Percentiles rank a stretch among this genome's conserved stretches.
Conservation (phyloP, 2,329 filamentous ascomycete genomes). For the Ilyonectria robusta region DNA sequence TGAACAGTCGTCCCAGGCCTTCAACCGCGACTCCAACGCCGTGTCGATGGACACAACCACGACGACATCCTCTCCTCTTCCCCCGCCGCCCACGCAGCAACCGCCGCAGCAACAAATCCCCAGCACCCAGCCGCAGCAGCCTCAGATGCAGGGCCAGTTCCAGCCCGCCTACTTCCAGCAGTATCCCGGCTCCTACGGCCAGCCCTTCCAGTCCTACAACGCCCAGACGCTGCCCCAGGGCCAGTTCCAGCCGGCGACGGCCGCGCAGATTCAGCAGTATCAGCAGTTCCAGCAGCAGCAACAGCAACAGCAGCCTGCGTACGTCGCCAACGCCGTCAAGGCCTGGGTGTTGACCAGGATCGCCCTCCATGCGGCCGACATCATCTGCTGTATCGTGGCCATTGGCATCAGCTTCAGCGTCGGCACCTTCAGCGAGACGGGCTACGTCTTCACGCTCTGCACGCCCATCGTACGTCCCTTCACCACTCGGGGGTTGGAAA, state of each 20-base stretch:
- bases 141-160: conserved; percentile 37
- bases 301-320: conserved; percentile 30
- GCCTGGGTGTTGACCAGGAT: conserved; percentile 51
- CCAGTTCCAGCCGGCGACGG: conserved; percentile 30
- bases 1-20: conserved; percentile 42
- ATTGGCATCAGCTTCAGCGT: conserved; percentile 49
- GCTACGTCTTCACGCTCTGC: conserved; percentile 29
- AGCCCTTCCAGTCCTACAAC: conserved; percentile 44
- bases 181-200: conserved; percentile 45
- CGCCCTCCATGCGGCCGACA: conserved; percentile 45
- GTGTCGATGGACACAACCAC: conserved; percentile 12
- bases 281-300: conserved; percentile 31
- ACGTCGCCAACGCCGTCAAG: conserved; percentile 29
- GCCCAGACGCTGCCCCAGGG: conserved; percentile 15
- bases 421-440: neutral
- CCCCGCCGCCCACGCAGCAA: conserved; percentile 27
- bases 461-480: conserved; percentile 39
- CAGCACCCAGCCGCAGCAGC: conserved; percentile 23
- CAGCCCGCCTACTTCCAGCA: conserved; percentile 32
- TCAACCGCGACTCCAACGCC: conserved; percentile 21
- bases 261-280: conserved; percentile 23
- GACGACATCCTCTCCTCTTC: conserved; percentile 27
- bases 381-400: conserved; percentile 47
- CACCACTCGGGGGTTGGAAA: too few relatives aligned
- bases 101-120: conserved; percentile 20